Evolutionary conservation across 768 basidiomycete species (phyloP).

Genomic region (Boletus tylopilopsis): DNA sequence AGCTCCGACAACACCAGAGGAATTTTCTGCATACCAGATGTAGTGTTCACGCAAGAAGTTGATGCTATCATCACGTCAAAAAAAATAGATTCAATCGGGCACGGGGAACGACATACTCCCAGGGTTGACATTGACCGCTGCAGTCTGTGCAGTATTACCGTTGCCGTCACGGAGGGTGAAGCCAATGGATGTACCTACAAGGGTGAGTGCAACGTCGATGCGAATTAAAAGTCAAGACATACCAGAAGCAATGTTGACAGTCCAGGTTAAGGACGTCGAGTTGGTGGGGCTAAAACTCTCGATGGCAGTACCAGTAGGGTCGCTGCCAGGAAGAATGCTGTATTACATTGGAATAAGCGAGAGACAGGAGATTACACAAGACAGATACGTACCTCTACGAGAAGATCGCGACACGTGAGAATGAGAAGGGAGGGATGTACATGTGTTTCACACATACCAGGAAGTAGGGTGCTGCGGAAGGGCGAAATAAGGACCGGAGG

Average conservation of each 20-base stretch:
- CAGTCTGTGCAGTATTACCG: slow-evolving; percentile 49
- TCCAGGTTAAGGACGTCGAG: slow-evolving; percentile 50
- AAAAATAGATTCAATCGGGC: not conserved
- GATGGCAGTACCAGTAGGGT: slow-evolving; percentile 44
- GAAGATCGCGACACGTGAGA: not conserved
- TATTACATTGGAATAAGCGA: not conserved
- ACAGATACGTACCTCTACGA: slow-evolving; percentile 39
- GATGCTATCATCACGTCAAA: slow-evolving; percentile 28
- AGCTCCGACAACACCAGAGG: slow-evolving; percentile 9
- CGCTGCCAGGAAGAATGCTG: slow-evolving; percentile 55
- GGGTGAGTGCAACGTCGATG: not conserved
- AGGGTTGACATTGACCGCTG: slow-evolving; percentile 44
- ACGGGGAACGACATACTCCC: slow-evolving; percentile 44
- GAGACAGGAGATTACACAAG: not conserved
- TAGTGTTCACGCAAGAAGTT: slow-evolving; percentile 32
- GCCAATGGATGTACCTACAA: slow-evolving; percentile 48
- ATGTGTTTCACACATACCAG: slow-evolving; percentile 45
- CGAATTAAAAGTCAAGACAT: not conserved
- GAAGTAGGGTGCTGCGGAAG: slow-evolving; percentile 55
- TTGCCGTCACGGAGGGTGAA: slow-evolving; percentile 58
- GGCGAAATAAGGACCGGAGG: not conserved
- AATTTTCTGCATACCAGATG: slow-evolving; percentile 23
- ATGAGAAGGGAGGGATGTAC: not conserved
- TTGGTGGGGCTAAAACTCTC: slow-evolving; percentile 41
- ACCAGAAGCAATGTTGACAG: slow-evolving; percentile 47